Percentiles rank a stretch among this genome's conserved stretches.
phyloP scores from a whole-genome alignment of 345 rosid genomes.

The Lumnitzera littorea region DNA sequence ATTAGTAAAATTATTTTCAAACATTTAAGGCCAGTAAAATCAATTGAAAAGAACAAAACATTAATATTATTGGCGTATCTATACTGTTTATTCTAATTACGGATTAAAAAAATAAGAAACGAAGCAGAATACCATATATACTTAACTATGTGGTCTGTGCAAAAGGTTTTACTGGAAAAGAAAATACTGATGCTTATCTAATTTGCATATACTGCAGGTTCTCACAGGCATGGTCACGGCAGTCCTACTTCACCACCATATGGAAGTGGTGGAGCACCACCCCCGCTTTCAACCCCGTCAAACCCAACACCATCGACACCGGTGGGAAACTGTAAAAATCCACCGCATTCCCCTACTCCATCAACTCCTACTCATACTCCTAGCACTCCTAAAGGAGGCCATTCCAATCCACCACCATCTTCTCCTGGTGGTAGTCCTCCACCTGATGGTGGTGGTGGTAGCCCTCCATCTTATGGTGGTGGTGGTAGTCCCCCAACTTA shows the following conservation, averaged over 20 bases:
- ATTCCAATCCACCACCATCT: conserved; percentile 43
- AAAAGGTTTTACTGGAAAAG: too few species aligned
- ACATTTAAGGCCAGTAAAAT: too few species aligned
- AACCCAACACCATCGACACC: conserved; percentile 37
- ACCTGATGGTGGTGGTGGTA: conserved; percentile 11
- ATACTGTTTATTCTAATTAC: too few species aligned
- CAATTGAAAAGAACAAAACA: too few species aligned
- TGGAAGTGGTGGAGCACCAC: not conserved
- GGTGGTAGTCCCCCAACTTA: conserved; percentile 25
- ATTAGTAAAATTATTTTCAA: too few species aligned
- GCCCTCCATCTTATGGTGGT: conserved; percentile 24
- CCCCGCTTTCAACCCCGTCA: not conserved
- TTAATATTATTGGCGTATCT: too few species aligned
- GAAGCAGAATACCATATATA: too few species aligned
- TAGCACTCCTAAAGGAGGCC: conserved; percentile 43
- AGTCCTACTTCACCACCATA: not conserved
- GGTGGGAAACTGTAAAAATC: conserved; percentile 27
- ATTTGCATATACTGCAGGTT: too few species aligned
- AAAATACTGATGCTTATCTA: too few species aligned
- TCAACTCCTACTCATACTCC: conserved; percentile 41
- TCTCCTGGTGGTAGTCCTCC: conserved; percentile 31
- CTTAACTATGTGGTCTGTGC: too few species aligned
- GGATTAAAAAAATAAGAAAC: too few species aligned
- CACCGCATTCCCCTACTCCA: conserved; percentile 21
- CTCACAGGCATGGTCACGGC: not conserved